Conservation (phyloP, 495 filamentous ascomycete species). For the Lichina pygmaea region DNA sequence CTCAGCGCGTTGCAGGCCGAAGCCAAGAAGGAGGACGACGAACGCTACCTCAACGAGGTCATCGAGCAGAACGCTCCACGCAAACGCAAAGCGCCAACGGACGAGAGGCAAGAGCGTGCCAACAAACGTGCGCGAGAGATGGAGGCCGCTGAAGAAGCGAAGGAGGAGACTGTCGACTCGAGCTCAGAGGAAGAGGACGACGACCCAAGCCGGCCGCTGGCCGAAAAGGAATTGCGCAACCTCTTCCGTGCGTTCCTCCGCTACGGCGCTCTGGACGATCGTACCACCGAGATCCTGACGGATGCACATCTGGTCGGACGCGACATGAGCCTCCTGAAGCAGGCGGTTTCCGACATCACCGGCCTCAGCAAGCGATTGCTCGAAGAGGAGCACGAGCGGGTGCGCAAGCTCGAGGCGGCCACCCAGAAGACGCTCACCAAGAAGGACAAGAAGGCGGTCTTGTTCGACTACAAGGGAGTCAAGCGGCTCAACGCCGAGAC, state of each 20-base stretch:
- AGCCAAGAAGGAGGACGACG: slow-evolving; percentile 59
- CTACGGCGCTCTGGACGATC: slow-evolving; percentile 68
- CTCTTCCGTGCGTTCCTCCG: slow-evolving; percentile 67
- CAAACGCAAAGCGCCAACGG: slow-evolving; percentile 44
- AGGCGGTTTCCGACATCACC: slow-evolving; percentile 45
- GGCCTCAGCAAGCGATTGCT: slow-evolving; percentile 39
- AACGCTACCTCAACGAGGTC: slow-evolving; percentile 53
- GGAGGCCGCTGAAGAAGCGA: slow-evolving; percentile 23
- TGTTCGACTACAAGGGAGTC: slow-evolving; percentile 78
- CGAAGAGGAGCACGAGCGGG: slow-evolving; percentile 32
- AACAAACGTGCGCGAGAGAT: slow-evolving; percentile 76
- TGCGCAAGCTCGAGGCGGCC: slow-evolving; percentile 34
- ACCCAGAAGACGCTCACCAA: slow-evolving; percentile 56
- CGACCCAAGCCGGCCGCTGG: slow-evolving; percentile 66
- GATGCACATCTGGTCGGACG: slow-evolving; percentile 62
- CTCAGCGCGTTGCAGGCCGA: slow-evolving; percentile 70
- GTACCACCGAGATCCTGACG: slow-evolving; percentile 57
- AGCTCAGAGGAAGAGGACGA: slow-evolving; percentile 25
- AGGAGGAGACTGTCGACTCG: slow-evolving; percentile 25
- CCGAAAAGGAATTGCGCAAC: slow-evolving; percentile 75
- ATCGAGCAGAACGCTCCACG: slow-evolving; percentile 70
- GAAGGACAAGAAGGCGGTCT: slow-evolving; percentile 86
- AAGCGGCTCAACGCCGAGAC: slow-evolving; percentile 90
- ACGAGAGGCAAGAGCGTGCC: slow-evolving; percentile 62
- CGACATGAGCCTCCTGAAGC: slow-evolving; percentile 47